Percentiles rank a stretch among this genome's conserved stretches.
Conservation (phyloP, 257 asterid genomes). For the Leonotis leonurus region DNA sequence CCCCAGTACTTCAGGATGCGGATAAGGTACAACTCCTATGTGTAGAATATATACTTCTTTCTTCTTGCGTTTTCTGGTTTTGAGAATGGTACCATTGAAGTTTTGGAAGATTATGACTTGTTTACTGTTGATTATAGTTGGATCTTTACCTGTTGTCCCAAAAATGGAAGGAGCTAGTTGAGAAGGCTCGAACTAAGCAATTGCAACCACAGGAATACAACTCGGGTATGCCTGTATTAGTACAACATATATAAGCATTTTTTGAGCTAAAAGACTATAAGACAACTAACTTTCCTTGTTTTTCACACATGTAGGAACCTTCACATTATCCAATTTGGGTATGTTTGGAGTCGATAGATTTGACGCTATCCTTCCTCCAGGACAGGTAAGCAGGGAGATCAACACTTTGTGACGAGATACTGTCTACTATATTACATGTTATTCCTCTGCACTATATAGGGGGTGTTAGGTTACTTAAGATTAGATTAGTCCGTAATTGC, state of each 20-base stretch:
- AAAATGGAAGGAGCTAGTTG: slow-evolving; percentile 82
- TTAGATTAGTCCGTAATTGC: too few species aligned
- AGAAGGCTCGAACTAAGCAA: slow-evolving; percentile 84
- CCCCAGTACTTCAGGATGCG: slow-evolving; percentile 87
- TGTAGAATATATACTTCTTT: not conserved
- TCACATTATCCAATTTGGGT: slow-evolving; percentile 81
- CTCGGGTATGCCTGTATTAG: slow-evolving; percentile 42
- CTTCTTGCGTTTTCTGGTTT: not conserved
- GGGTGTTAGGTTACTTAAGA: too few species aligned
- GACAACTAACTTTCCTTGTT: not conserved
- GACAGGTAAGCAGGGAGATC: slow-evolving; percentile 48
- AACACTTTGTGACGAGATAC: not conserved
- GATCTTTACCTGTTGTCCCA: slow-evolving; percentile 75
- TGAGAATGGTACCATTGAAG: not conserved
- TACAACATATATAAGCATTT: not conserved
- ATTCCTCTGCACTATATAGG: too few species aligned
- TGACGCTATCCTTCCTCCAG: slow-evolving; percentile 96
- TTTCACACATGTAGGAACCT: slow-evolving; percentile 50
- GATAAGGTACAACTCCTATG: slow-evolving; percentile 47
- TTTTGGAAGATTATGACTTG: slow-evolving; percentile 1
- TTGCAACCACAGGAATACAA: slow-evolving; percentile 80
- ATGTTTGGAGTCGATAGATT: slow-evolving; percentile 95
- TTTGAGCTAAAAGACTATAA: not conserved
- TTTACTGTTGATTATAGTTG: slow-evolving; percentile 43
- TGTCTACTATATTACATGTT: not conserved